phyloP scores from a whole-genome alignment of 305 asterid genomes.

The Rubia peregrina region DNA sequence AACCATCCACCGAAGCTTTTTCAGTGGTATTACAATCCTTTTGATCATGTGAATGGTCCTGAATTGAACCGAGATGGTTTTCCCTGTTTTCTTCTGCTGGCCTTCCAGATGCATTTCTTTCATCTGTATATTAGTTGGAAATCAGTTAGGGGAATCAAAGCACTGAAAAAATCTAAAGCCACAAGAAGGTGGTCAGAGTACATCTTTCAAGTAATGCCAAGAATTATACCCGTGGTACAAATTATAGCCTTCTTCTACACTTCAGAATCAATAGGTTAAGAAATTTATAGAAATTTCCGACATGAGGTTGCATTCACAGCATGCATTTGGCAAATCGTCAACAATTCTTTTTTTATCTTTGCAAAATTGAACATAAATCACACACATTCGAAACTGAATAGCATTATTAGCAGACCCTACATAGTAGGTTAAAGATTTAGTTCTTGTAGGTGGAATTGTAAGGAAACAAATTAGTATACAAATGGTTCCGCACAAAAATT shows the following conservation, averaged over 20 bases:
- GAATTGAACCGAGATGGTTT: constrained; percentile 37
- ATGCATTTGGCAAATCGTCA: neutral
- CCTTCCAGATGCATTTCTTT: constrained; percentile 39
- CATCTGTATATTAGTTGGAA: constrained; percentile 40
- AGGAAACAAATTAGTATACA: neutral
- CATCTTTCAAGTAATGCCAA: neutral
- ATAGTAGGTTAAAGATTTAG: neutral
- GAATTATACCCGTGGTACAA: neutral
- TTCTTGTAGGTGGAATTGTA: neutral
- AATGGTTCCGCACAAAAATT: neutral
- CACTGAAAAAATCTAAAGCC: neutral
- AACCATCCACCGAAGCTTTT: constrained; percentile 28
- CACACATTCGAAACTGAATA: neutral
- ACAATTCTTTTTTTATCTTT: neutral
- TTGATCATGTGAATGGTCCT: constrained; percentile 39
- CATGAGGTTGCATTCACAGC: neutral
- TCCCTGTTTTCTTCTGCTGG: constrained; percentile 41
- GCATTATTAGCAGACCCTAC: neutral
- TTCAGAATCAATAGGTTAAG: neutral
- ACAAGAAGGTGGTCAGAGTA: neutral
- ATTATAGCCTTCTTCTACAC: neutral
- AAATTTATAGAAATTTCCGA: neutral
- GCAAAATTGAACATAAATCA: neutral
- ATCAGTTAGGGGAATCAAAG: neutral
- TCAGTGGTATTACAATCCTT: constrained; percentile 34